Evolutionary conservation across 192 early-diverging fungal genomes (phyloP), one percentile per base, ranked within the genome.

Genomic region (Rhizoclosmatium sp.): DNA sequence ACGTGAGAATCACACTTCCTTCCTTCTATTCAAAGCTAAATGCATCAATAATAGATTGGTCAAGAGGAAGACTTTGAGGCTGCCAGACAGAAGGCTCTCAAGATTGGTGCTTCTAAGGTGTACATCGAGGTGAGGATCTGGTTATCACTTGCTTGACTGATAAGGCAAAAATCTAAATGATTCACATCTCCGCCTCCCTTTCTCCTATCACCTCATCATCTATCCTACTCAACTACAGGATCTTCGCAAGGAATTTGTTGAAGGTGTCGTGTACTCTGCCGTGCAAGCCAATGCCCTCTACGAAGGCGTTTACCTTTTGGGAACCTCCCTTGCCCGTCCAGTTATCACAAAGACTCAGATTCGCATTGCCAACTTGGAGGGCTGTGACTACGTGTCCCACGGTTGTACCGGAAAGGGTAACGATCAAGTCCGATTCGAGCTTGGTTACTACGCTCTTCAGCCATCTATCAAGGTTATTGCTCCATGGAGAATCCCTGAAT

Each of bases 351-450:
- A 93, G 65, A 88, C 85, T 54, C 84, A 87, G 78, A 98, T 99
- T 67, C 93, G 95, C 73, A 95, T 99, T 72, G 98, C 98, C 40
- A 86, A 89, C 70, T 87, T 87, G 51, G 98, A 99, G 88, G 95
- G 93, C 61, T 99, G 98, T 88, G 91, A 96, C 47, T 96, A 88
- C 81, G 96, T 99, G 3, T 95, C 96, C n/a, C 98, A 99, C 87
- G 97, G 98, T 19, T 98, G 97, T 92, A 98, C 98, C 45, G 71
- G 98, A 72, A 99, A 99, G 88, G 97, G 98, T 68, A 99, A 99
- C 90, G 98, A 99, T 86, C 98, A 99, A 88, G 97, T 99, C 71
- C 94, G 97, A 54, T 99, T 99, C 83, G 98, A 99, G 87, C 91
- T 98, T 59, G 96, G 93, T 40, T 99, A 98, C 92, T 97, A 98